phyloP scores from a whole-genome alignment of 1,284 basidiomycete species.

The Ceratobasidium sp. region DNA sequence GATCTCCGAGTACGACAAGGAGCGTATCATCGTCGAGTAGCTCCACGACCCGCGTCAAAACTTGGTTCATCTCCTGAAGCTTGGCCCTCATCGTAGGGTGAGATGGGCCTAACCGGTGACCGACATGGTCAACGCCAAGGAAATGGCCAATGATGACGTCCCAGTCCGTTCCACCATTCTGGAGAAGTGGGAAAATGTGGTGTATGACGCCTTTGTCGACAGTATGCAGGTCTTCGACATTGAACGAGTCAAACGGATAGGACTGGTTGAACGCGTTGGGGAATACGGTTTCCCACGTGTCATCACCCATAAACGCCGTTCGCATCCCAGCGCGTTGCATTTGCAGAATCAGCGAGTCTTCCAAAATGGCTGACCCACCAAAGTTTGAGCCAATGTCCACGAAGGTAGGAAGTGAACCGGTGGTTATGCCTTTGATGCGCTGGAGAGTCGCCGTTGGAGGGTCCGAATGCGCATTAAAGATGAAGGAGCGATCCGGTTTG shows the following conservation, averaged over 20 bases:
- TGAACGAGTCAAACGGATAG: slow-evolving; percentile 94
- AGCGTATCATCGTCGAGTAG: slow-evolving; percentile 79
- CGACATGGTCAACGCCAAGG: slow-evolving; percentile 97
- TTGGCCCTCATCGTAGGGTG: slow-evolving; percentile 88
- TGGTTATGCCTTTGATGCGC: slow-evolving; percentile 93
- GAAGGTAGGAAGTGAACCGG: slow-evolving; percentile 95
- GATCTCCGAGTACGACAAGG: slow-evolving; percentile 91
- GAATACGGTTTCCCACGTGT: slow-evolving; percentile 94
- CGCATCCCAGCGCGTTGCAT: slow-evolving; percentile 62
- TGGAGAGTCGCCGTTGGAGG: slow-evolving; percentile 97
- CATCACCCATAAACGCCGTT: slow-evolving; percentile 91
- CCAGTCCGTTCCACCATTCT: slow-evolving; percentile 62
- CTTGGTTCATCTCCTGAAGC: slow-evolving; percentile 84
- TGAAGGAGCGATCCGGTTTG: slow-evolving; percentile 74
- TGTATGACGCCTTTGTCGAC: slow-evolving; percentile 90
- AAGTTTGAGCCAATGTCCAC: slow-evolving; percentile 94
- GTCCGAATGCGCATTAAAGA: slow-evolving; percentile 90
- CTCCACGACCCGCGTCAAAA: slow-evolving; percentile 72
- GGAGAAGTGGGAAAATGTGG: slow-evolving; percentile 82
- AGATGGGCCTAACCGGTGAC: slow-evolving; percentile 90
- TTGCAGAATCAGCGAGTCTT: slow-evolving; percentile 81
- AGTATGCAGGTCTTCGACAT: slow-evolving; percentile 96
- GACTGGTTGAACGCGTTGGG: slow-evolving; percentile 79
- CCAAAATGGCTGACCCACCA: slow-evolving; percentile 80
- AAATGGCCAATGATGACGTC: slow-evolving; percentile 92